A percentile compares a stretch with the other conserved stretches of the same genome.
Evolutionary conservation across 1,139 yeast species (phyloP).

Genomic region (Hansenula sp.): DNA sequence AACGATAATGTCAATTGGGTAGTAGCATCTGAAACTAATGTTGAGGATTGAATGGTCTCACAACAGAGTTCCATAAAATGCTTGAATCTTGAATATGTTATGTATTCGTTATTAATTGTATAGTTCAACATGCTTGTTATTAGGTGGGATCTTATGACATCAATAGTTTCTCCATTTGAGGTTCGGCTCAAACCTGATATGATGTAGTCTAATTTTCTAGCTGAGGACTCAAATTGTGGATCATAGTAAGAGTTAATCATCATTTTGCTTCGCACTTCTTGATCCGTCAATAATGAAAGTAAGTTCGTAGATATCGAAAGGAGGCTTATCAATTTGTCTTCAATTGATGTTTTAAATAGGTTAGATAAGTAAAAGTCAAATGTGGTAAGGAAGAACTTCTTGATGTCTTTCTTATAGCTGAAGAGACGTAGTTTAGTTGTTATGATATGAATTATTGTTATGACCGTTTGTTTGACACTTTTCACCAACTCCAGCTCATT

Average conservation of each 20-base stretch:
- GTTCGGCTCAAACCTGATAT: slow-evolving; percentile 10
- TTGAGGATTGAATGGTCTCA: slow-evolving; percentile 9
- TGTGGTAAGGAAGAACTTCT: slow-evolving; percentile 9
- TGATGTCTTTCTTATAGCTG: slow-evolving; percentile 16
- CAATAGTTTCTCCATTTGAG: slow-evolving; percentile 7
- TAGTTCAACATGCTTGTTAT: slow-evolving; percentile 14
- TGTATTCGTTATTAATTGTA: slow-evolving; percentile 12
- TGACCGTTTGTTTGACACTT: slow-evolving; percentile 18
- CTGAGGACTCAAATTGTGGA: slow-evolving; percentile 18
- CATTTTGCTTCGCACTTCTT: slow-evolving; percentile 16
- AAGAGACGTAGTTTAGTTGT: slow-evolving; percentile 16
- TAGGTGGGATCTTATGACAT: slow-evolving; percentile 18
- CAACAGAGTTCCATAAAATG: slow-evolving; percentile 11
- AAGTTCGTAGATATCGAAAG: slow-evolving; percentile 15
- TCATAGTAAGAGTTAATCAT: slow-evolving; percentile 19
- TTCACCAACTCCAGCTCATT: slow-evolving; percentile 12
- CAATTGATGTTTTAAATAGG: slow-evolving; percentile 12
- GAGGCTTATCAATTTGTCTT: slow-evolving; percentile 9
- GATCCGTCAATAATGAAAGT: slow-evolving; percentile 18
- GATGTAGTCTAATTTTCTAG: slow-evolving; percentile 18
- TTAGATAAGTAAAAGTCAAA: slow-evolving; percentile 11
- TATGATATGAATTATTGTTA: slow-evolving; percentile 18
- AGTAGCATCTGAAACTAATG: slow-evolving; percentile 8
- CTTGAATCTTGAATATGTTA: slow-evolving; percentile 11
- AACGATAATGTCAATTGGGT: slow-evolving; percentile 10